These are phyloP conservation scores for Eutrema heterophyllum DNA, from an alignment of 345 rosid species.

Conservation along the genomic window DNA sequence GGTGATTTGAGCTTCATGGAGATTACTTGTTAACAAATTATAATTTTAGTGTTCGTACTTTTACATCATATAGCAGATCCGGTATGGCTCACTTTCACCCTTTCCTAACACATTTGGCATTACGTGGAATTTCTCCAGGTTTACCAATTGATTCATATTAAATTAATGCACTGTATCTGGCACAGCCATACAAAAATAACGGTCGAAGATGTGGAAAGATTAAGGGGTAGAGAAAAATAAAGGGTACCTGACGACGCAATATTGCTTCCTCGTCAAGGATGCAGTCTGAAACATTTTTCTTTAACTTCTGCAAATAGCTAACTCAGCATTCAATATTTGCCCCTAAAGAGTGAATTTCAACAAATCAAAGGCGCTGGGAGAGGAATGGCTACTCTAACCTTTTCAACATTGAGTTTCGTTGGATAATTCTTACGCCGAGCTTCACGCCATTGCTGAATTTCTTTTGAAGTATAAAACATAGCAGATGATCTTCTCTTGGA, in stretches of 20 bases:
- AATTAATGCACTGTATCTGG: not conserved
- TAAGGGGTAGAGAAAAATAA: constrained; percentile 5
- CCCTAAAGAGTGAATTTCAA: not conserved
- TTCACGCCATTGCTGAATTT: constrained; percentile 75
- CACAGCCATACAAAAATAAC: not conserved
- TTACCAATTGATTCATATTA: not conserved
- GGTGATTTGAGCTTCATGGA: not conserved
- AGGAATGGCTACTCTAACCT: constrained; percentile 42
- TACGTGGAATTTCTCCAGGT: too few relatives aligned
- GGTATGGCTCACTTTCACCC: not conserved
- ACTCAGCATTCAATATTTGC: constrained; percentile 17
- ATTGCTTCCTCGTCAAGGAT: constrained; percentile 41
- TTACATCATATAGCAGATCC: not conserved
- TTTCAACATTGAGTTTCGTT: constrained; percentile 46
- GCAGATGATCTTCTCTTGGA: constrained; percentile 35
- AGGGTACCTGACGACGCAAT: constrained; percentile 61
- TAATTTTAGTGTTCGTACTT: not conserved
- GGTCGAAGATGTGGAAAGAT: not conserved
- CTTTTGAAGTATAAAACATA: constrained; percentile 53
- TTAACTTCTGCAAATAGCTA: constrained; percentile 44
- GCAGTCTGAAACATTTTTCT: constrained; percentile 27
- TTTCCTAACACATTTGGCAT: not conserved
- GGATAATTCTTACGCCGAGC: constrained; percentile 77
- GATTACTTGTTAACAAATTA: not conserved
- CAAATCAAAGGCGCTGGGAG: constrained; percentile 4